These are phyloP conservation scores for Hypoxylon cercidicola DNA, from an alignment of 495 filamentous ascomycete species.

Conservation along the genomic window DNA sequence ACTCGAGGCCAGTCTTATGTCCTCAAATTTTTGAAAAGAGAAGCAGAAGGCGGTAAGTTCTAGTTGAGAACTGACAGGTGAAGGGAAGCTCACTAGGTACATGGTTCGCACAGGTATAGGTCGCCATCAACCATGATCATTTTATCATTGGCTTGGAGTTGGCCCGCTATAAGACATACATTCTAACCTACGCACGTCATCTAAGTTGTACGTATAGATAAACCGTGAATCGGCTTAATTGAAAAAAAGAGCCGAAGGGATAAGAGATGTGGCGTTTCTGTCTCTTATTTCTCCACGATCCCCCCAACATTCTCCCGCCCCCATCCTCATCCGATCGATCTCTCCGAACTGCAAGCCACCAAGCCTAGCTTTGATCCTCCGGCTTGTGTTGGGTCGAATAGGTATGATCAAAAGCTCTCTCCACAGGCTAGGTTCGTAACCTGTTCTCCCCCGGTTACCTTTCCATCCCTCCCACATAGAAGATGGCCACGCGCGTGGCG, in stretches of 20 bases:
- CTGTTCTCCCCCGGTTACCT: not conserved
- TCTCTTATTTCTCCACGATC: slow-evolving; percentile 33
- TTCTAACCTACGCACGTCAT: too few relatives aligned
- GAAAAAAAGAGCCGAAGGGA: slow-evolving; percentile 2
- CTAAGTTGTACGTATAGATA: not conserved
- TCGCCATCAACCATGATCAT: too few relatives aligned
- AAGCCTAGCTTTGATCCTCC: not conserved
- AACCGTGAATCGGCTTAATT: not conserved
- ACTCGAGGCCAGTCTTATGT: not conserved
- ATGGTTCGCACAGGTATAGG: too few relatives aligned
- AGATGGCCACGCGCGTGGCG: slow-evolving; percentile 28
- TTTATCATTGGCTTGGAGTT: too few relatives aligned
- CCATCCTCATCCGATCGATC: slow-evolving; percentile 13
- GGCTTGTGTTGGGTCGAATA: not conserved
- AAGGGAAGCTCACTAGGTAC: too few relatives aligned
- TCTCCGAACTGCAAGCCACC: slow-evolving; percentile 23
- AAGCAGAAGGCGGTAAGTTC: too few relatives aligned
- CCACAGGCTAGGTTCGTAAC: not conserved
- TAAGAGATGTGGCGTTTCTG: slow-evolving; percentile 22
- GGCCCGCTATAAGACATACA: too few relatives aligned
- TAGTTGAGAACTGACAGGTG: too few relatives aligned
- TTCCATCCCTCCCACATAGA: not conserved
- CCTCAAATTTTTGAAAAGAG: too few relatives aligned
- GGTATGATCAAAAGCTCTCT: slow-evolving; percentile 1
- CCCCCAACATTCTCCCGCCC: not conserved